Evolutionary conservation across 139 green algal species (phyloP).

Genomic region (Microglena sp.): DNA sequence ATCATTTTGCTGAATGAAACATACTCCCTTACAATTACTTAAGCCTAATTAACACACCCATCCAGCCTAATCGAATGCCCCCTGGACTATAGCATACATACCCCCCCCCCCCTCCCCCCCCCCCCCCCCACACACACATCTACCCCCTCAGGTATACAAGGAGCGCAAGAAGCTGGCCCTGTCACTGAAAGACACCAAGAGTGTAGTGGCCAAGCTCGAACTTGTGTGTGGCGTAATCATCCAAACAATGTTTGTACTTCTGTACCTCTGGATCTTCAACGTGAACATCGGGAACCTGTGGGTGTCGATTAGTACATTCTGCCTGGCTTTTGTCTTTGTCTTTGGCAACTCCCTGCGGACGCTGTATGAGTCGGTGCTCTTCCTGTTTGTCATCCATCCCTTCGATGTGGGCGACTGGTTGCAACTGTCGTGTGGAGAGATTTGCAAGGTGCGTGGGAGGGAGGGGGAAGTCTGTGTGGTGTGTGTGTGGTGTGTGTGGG

Average conservation of each 20-base stretch:
- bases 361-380: slow-evolving; percentile 54
- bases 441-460: no score
- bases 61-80: no score
- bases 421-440: no score
- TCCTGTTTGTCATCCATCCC: slow-evolving; percentile 64
- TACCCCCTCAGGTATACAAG: no score
- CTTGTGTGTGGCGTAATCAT: slow-evolving; percentile 39
- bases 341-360: slow-evolving; percentile 46
- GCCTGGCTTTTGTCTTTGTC: slow-evolving; percentile 43
- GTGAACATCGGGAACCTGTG: slow-evolving; percentile 37
- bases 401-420: slow-evolving; percentile 64
- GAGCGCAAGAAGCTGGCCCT: slow-evolving; percentile 62
- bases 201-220: slow-evolving; percentile 62
- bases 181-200: slow-evolving; percentile 62
- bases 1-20: no score
- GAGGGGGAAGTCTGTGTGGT: no score
- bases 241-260: slow-evolving; percentile 34
- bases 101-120: no score
- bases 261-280: slow-evolving; percentile 57
- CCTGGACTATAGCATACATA: no score
- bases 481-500: no score
- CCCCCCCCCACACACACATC: no score
- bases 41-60: no score
- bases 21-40: no score
- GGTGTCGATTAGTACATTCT: slow-evolving; percentile 30